Conservation (phyloP, 2,329 filamentous ascomycete species). For the Diaporthe humulicola region DNA sequence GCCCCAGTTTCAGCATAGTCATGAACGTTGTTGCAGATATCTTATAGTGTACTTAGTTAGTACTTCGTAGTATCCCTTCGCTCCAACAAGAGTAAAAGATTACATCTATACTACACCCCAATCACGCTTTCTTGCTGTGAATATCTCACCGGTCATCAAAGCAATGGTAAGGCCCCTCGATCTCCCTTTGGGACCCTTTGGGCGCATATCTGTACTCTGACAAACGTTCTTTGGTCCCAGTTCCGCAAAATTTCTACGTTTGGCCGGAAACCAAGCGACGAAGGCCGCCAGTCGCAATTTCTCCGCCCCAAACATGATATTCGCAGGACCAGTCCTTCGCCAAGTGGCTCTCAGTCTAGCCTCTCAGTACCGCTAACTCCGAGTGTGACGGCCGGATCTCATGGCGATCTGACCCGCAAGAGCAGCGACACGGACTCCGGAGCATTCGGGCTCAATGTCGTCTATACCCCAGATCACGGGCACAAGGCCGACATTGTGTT, state of each 20-base stretch:
- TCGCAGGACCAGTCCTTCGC: not conserved
- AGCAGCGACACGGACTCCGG: not conserved
- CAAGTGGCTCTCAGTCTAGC: not conserved
- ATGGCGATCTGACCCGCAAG: not conserved
- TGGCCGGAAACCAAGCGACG: not conserved
- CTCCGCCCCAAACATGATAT: not conserved
- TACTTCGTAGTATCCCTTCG: too few relatives aligned
- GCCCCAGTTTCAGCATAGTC: not conserved
- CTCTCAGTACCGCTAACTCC: not conserved
- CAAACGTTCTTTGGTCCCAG: not conserved
- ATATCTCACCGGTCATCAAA: too few relatives aligned
- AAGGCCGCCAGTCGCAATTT: not conserved
- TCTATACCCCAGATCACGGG: not conserved
- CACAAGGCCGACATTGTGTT: slow-evolving; percentile 19
- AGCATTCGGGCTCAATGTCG: not conserved
- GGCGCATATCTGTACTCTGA: not conserved
- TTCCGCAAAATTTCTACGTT: not conserved
- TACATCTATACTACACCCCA: too few relatives aligned
- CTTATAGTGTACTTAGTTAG: too few relatives aligned
- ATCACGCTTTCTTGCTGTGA: not conserved
- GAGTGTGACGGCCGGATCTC: not conserved
- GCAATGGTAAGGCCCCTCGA: not conserved
- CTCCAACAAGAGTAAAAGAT: too few relatives aligned
- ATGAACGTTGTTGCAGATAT: not conserved
- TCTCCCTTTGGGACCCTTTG: too few relatives aligned